Evolutionary conservation across 495 filamentous ascomycete genomes (phyloP).

Genomic region (Penicillium ucsense): DNA sequence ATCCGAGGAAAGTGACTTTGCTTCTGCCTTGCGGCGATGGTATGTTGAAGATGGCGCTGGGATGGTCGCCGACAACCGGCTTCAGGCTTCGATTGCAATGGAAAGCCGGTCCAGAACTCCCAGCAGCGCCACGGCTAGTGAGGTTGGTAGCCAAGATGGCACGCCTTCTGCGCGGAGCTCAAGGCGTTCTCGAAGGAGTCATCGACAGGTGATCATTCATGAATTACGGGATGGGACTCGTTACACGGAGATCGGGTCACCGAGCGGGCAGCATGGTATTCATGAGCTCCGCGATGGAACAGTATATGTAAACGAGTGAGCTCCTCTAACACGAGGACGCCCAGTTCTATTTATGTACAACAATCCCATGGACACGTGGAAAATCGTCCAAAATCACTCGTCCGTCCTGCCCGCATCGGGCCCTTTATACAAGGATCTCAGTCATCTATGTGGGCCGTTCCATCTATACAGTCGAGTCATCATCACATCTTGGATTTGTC

Average conservation of each 20-base stretch:
- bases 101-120: slow-evolving; percentile 26
- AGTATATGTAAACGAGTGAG: slow-evolving; percentile 32
- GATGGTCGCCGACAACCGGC: slow-evolving; percentile 29
- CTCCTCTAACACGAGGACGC: neutral
- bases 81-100: slow-evolving; percentile 28
- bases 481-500: slow-evolving; percentile 4
- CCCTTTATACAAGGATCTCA: no score
- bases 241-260: slow-evolving; percentile 33
- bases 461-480: no score
- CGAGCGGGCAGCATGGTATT: slow-evolving; percentile 26
- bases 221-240: slow-evolving; percentile 36
- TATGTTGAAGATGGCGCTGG: slow-evolving; percentile 23
- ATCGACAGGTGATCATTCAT: slow-evolving; percentile 33
- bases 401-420: no score
- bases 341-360: neutral
- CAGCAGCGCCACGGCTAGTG: slow-evolving; percentile 25
- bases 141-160: slow-evolving; percentile 24
- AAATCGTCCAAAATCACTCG: neutral
- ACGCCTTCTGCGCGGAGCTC: slow-evolving; percentile 20
- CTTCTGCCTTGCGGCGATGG: slow-evolving; percentile 41
- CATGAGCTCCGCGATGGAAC: slow-evolving; percentile 40
- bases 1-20: slow-evolving; percentile 46
- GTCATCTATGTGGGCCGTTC: no score
- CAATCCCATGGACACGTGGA: neutral
- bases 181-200: slow-evolving; percentile 21